Conservation (phyloP, 148 eudicot species). For the Vaccinium myrtillus region DNA sequence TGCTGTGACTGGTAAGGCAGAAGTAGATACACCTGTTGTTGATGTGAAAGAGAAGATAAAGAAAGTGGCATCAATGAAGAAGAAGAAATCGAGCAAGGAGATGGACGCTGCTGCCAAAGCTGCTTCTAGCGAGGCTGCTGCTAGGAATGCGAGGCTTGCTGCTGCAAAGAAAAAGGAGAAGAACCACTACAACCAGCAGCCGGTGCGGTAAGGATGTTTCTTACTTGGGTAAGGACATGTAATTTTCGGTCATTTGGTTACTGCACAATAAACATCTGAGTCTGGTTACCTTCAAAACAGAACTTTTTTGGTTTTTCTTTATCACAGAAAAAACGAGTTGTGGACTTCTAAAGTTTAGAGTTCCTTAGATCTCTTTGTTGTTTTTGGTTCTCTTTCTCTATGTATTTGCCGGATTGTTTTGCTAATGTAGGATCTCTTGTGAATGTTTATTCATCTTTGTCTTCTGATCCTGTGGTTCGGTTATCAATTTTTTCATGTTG, state of each 20-base stretch:
- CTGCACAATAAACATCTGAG: constrained; percentile 19
- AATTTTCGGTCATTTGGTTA: constrained; percentile 20
- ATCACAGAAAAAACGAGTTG: not conserved
- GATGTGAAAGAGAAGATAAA: constrained; percentile 85
- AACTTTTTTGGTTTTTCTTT: not conserved
- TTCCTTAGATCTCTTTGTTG: constrained; percentile 7
- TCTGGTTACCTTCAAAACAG: constrained; percentile 19
- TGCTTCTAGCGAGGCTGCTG: constrained; percentile 90
- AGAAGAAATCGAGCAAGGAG: constrained; percentile 88
- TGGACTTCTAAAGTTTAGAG: not conserved
- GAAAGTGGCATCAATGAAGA: constrained; percentile 73
- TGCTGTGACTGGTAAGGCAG: constrained; percentile 26
- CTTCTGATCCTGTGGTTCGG: not conserved
- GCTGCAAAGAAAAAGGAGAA: constrained; percentile 98
- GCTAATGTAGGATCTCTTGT: not conserved
- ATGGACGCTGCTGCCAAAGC: constrained; percentile 83
- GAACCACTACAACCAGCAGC: constrained; percentile 98
- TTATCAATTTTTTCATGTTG: not conserved
- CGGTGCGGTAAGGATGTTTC: constrained; percentile 52
- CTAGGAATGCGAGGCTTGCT: constrained; percentile 86
- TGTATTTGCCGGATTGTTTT: constrained; percentile 10
- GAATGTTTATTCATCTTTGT: not conserved
- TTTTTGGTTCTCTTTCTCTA: constrained; percentile 1
- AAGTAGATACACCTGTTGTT: constrained; percentile 52
- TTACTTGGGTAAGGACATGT: constrained; percentile 11